Conservation (phyloP, 78 protist genomes). For the Guillardia theta region DNA sequence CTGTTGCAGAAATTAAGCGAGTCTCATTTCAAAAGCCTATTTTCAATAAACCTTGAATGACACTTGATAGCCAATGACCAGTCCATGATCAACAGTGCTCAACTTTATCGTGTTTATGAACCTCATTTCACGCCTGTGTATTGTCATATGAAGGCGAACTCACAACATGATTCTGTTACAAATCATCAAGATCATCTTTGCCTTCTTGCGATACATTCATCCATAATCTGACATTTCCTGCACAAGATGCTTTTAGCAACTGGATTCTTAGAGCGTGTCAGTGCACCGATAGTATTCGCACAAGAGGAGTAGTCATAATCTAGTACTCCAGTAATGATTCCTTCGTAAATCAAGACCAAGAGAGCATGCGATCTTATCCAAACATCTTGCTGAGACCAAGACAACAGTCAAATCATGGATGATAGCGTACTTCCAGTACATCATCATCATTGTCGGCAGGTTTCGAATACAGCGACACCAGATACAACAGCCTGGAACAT, state of each 20-base stretch:
- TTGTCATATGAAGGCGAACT: not conserved
- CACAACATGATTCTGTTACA: too few relatives aligned
- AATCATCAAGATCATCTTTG: not conserved
- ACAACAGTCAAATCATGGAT: not conserved
- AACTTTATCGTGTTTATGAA: not conserved
- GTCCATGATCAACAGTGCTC: not conserved
- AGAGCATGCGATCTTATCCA: constrained; percentile 20
- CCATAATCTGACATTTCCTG: not conserved
- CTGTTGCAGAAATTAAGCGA: not conserved
- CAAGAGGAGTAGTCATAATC: not conserved
- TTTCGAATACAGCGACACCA: not conserved
- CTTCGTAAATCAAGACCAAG: constrained; percentile 2
- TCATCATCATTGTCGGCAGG: not conserved
- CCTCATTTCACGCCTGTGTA: not conserved
- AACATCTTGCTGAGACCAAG: not conserved
- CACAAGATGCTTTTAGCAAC: too few relatives aligned
- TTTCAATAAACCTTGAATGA: not conserved
- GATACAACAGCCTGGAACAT: not conserved
- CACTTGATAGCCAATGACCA: not conserved
- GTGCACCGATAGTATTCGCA: not conserved
- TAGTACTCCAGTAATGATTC: not conserved
- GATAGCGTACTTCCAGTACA: not conserved
- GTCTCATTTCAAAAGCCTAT: not conserved
- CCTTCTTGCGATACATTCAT: constrained; percentile 31
- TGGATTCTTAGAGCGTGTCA: not conserved